Base-by-base conservation (phyloP, 805 yeast species). In the Sugiyamaella qingdaonensis region DNA sequence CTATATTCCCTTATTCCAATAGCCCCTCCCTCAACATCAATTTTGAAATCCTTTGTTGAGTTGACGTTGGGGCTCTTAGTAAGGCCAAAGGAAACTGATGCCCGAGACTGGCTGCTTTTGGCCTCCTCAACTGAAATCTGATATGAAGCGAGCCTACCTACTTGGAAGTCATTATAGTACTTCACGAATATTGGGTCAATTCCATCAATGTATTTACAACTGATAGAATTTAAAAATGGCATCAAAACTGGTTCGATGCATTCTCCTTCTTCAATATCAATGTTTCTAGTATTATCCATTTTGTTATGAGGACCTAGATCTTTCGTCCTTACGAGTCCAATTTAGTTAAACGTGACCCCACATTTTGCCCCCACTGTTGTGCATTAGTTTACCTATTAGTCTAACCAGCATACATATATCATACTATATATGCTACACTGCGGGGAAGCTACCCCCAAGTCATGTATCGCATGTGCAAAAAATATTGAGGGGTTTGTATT, bases 171-270 rank as follows among this genome's bases (percentile, higher is more conserved):
- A 16, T 13, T 18, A 24, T 48, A 48, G 49, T 48, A 41, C 18
- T 41, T 34, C 5, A 48, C 51, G 24, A 14, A 48, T n/a, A 48
- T 35, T 10, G 51, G 49, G 21, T 48, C 51, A 9, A 37, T 37
- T 10, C 35, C 35, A 11, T 32, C 13, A 10, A 32, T 10, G 13
- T 32, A 32, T 32, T 13, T 10, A 10, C 13, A 10, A 32, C 13
- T 13, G 35, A 32, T 32, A 10, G 35, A 32, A 32, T 32, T 32
- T 10, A 32, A 13, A 32, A 32, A 13, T 13, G 35, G 35, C 35
- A 10, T 10, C 13, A 13, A 10, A 10, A 32, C 35, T 32, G 35
- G 35, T 32, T 32, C 35, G 13, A 32, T 32, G 13, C 11, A n/a
- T n/a, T n/a, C n/a, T n/a, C n/a, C n/a, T n/a, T n/a, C n/a, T n/a